phyloP scores from a whole-genome alignment of 495 filamentous ascomycete genomes.

The Alectoria sarmentosa region DNA sequence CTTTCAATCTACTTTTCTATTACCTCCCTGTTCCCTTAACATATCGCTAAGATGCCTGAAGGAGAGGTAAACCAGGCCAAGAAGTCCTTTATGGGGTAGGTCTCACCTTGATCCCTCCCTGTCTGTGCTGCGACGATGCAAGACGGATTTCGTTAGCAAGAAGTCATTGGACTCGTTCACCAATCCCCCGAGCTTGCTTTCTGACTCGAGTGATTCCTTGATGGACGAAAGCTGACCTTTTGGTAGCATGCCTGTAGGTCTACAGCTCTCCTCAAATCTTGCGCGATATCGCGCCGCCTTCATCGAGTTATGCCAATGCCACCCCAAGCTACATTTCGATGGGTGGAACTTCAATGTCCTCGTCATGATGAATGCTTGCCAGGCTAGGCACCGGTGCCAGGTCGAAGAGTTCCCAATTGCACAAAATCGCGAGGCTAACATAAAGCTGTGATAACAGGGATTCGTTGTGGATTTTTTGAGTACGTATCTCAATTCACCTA shows the following conservation, averaged over 20 bases:
- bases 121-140: background rate
- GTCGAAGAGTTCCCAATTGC: background rate
- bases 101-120: conserved; percentile 1
- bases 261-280: conserved; percentile 17
- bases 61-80: conserved; percentile 50
- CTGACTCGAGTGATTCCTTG: too few relatives aligned
- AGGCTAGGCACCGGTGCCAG: background rate
- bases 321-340: background rate
- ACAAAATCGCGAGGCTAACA: conserved; percentile 30
- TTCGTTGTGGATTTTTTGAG: conserved; percentile 94
- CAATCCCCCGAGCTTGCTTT: background rate
- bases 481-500: conserved; percentile 50
- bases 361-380: background rate
- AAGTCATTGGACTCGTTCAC: background rate
- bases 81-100: conserved; percentile 64
- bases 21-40: conserved; percentile 32
- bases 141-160: background rate
- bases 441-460: conserved; percentile 37
- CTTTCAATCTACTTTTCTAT: conserved; percentile 20
- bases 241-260: conserved; percentile 71
- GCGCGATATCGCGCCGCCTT: conserved; percentile 16
- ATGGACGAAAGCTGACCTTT: conserved; percentile 1
- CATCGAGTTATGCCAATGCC: conserved; percentile 9
- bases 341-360: background rate
- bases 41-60: conserved; percentile 44